Base-by-base conservation (phyloP, 768 basidiomycete species). In the Tricholoma sp. region DNA sequence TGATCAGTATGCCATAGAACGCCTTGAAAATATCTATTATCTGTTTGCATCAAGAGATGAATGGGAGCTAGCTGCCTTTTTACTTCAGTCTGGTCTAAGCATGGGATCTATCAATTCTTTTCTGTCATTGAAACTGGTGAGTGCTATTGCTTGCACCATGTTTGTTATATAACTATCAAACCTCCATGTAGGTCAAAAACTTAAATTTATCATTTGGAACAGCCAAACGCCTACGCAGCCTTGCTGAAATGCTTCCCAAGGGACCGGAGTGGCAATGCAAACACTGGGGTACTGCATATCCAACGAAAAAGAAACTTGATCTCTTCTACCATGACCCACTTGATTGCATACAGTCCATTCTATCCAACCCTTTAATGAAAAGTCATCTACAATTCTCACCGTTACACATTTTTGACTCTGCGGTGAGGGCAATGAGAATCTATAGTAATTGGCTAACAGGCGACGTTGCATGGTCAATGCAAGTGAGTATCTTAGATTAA, bases 61-160 rank as follows among this genome's bases (percentile, higher is more conserved):
- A 52, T 74, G 72, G 71, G 61, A 73, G 57, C 34, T 72, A 6
- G 69, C 63, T 10, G 62, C 57, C 9, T 73, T 67, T 59, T 61
- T 72, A 1, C 52, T 67, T 13, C 51, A 52, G 6, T 71, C 67
- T 8, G 48, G 56, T 24, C 56, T 74, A 47, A 72, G 68, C 41
- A 68, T 71, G 67, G 51, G 57, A 9, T 59, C 55, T 2, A 67
- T 71, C 7, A 57, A 71, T 39, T 51, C 65, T 13, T 67, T 73
- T 37, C 50, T 74, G 29, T 54, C 56, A 11, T 63, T 74, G 20
- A 32, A 65, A 49, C 34, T 68, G 42, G 70, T 73, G 52, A 57
- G 50, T 50, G n/a, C 36, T 13, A 33, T 15, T 18, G 32, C 36
- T 50, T 50, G 50, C 18, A 18, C 50, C 10, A 12, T 37, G 20